Evolutionary conservation across 1,139 yeast genomes (phyloP).

Genomic region (Lodderomyces jiufengensis): DNA sequence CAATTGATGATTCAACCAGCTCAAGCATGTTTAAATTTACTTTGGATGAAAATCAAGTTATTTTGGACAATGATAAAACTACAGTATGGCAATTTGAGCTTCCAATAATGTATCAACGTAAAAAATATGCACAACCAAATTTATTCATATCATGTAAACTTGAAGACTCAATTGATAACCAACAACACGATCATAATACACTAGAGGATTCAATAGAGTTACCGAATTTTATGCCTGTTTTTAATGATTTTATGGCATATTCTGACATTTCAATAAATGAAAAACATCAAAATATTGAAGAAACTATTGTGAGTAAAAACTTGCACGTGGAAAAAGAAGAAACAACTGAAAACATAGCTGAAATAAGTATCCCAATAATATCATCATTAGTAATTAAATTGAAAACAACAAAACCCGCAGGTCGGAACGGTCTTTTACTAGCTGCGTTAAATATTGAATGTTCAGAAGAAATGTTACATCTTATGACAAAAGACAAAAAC

Average conservation of each 20-base stretch:
- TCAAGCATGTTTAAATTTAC: not conserved
- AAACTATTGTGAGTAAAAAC: not conserved
- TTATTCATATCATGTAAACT: constrained; percentile 25
- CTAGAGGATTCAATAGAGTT: constrained; percentile 9
- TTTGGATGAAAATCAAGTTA: not conserved
- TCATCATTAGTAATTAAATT: constrained; percentile 46
- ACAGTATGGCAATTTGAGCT: constrained; percentile 33
- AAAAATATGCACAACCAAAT: constrained; percentile 29
- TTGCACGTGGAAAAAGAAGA: not conserved
- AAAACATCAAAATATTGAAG: not conserved
- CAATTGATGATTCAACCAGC: not conserved
- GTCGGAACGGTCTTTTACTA: constrained; percentile 47
- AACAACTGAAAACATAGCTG: constrained; percentile 4
- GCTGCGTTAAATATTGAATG: constrained; percentile 57
- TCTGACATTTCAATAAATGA: too few species aligned
- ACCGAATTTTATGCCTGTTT: constrained; percentile 20
- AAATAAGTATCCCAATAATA: constrained; percentile 19
- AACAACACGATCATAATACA: constrained; percentile 1
- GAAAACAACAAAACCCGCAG: constrained; percentile 56
- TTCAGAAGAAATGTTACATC: constrained; percentile 38
- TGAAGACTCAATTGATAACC: constrained; percentile 11
- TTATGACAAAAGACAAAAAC: constrained; percentile 1
- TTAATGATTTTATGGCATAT: not conserved
- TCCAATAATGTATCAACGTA: constrained; percentile 37
- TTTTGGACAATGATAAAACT: constrained; percentile 11